Evolutionary conservation across 1,284 basidiomycete species (phyloP).

Genomic region (Boletus semigastroideus): DNA sequence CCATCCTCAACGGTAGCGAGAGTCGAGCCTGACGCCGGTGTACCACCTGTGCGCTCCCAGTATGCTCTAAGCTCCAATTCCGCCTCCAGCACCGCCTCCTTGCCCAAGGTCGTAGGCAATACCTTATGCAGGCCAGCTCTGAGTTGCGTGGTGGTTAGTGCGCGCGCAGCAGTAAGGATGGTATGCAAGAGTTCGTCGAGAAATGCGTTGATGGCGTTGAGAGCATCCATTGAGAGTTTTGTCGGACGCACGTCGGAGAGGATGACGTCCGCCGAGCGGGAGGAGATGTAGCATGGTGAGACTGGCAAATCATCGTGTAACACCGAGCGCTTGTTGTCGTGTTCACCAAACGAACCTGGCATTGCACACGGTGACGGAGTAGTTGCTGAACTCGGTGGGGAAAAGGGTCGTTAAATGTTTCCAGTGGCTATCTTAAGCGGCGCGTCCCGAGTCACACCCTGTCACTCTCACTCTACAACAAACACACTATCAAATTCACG

Average conservation of each 20-base stretch:
- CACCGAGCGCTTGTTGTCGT: conserved; percentile 10
- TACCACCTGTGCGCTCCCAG: conserved; percentile 64
- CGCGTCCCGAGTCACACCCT: conserved; percentile 12
- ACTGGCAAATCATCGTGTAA: conserved; percentile 12
- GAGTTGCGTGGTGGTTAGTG: conserved; percentile 74
- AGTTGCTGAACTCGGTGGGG: conserved; percentile 3
- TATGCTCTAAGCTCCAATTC: conserved; percentile 88
- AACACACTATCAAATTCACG: conserved; percentile 2
- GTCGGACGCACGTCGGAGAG: conserved; percentile 91
- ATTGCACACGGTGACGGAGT: conserved; percentile 14
- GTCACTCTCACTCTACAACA: conserved; percentile 12
- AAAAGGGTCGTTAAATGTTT: conserved; percentile 9
- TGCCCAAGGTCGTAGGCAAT: conserved; percentile 77
- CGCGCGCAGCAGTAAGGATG: conserved; percentile 68
- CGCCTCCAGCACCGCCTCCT: conserved; percentile 89
- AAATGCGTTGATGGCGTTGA: conserved; percentile 77
- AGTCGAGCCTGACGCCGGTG: conserved; percentile 36
- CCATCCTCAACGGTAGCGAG: conserved; percentile 44
- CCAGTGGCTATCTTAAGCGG: conserved; percentile 24
- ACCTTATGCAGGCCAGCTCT: conserved; percentile 72
- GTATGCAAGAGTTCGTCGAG: conserved; percentile 86
- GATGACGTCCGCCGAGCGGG: conserved; percentile 82
- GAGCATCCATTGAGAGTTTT: conserved; percentile 71
- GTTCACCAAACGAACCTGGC: conserved; percentile 23
- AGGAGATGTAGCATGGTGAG: conserved; percentile 74